Conservation (phyloP, 352 stramenopile species). For the Phytophthora fragariae region DNA sequence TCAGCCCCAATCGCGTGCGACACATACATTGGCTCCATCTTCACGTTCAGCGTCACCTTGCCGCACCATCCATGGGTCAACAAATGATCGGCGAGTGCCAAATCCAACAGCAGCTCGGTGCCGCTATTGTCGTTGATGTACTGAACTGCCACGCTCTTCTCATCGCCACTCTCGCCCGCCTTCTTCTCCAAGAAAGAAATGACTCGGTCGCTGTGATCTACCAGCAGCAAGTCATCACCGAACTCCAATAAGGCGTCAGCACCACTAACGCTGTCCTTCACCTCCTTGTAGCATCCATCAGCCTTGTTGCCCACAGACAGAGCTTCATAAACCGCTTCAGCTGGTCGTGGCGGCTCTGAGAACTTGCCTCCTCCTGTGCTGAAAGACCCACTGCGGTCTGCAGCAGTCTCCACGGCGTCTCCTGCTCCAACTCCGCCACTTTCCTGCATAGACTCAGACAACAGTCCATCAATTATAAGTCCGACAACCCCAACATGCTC, state of each 20-base stretch:
- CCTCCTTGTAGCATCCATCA: slow-evolving; percentile 71
- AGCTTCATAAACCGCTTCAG: too few species aligned
- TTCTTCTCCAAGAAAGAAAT: slow-evolving; percentile 40
- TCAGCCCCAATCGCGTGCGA: slow-evolving; percentile 64
- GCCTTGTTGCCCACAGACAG: too few species aligned
- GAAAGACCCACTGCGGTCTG: slow-evolving; percentile 26
- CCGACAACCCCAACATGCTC: neutral
- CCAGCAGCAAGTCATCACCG: slow-evolving; percentile 59
- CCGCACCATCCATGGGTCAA: slow-evolving; percentile 52
- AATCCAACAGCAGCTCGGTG: slow-evolving; percentile 68
- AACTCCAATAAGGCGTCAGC: slow-evolving; percentile 44
- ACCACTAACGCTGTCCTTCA: slow-evolving; percentile 68
- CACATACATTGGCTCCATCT: slow-evolving; percentile 77
- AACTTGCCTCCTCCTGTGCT: too few species aligned
- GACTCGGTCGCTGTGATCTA: slow-evolving; percentile 55
- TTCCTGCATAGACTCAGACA: slow-evolving; percentile 37
- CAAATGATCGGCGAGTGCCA: slow-evolving; percentile 65
- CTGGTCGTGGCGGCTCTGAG: too few species aligned
- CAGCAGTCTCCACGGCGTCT: slow-evolving; percentile 57
- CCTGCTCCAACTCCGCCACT: slow-evolving; percentile 45
- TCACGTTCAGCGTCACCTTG: slow-evolving; percentile 70
- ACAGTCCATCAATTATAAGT: too few species aligned
- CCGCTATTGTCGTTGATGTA: slow-evolving; percentile 81
- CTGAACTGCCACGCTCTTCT: slow-evolving; percentile 36
- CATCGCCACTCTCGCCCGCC: neutral